Conservation (phyloP, 371 early-diverging fungal species). For the Rhizomucor pusillus region DNA sequence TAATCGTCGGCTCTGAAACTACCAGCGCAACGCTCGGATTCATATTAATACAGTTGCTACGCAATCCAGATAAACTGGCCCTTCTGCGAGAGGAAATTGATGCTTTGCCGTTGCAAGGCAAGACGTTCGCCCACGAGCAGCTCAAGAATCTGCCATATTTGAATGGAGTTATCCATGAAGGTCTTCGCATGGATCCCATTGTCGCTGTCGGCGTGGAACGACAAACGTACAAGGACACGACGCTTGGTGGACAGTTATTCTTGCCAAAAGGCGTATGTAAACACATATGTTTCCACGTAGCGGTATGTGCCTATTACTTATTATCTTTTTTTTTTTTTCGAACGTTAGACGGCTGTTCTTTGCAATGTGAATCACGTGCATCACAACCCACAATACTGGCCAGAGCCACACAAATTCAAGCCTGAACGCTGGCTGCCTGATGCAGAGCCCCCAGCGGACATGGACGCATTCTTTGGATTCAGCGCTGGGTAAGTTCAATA, state of each 20-base stretch:
- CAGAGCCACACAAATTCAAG: conserved; percentile 15
- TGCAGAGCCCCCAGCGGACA: conserved; percentile 1
- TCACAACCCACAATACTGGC: conserved; percentile 21
- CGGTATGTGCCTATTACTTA: too few relatives aligned
- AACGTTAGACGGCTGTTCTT: neutral
- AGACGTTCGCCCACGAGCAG: conserved; percentile 24
- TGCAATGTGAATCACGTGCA: conserved; percentile 13
- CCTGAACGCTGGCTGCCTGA: conserved; percentile 31
- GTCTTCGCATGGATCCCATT: conserved; percentile 27
- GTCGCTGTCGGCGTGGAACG: conserved; percentile 18
- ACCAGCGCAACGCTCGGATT: conserved; percentile 29
- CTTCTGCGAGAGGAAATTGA: conserved; percentile 28
- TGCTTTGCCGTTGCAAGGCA: neutral
- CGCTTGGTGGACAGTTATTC: conserved; percentile 6
- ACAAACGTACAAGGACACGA: conserved; percentile 9
- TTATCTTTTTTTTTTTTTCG: too few relatives aligned
- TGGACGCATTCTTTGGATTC: conserved; percentile 36
- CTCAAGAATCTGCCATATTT: conserved; percentile 31
- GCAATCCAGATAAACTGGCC: conserved; percentile 15
- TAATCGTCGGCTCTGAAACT: conserved; percentile 39
- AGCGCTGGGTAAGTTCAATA: conserved; percentile 22
- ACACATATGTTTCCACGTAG: too few relatives aligned
- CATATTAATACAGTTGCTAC: conserved; percentile 19
- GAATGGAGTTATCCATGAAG: conserved; percentile 31
- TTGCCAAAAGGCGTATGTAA: conserved; percentile 24